phyloP scores from a whole-genome alignment of 441 rosid genomes.

The Adansonia gregorii region DNA sequence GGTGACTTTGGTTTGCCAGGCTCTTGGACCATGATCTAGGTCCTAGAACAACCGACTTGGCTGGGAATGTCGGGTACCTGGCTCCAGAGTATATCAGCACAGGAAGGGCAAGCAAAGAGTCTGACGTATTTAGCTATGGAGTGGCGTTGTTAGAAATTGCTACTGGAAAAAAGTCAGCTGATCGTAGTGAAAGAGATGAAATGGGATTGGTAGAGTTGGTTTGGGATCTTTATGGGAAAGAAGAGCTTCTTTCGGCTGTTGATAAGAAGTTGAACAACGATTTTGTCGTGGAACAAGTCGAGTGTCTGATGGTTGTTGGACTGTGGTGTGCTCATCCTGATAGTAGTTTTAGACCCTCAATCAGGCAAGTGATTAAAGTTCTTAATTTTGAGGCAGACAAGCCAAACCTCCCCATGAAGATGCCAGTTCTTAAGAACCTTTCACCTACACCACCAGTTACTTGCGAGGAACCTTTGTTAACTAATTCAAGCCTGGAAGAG shows the following conservation, averaged over 20 bases:
- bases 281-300: conserved; percentile 3
- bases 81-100: conserved; percentile 40
- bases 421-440: conserved; percentile 35
- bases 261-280: not conserved
- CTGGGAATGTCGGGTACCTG: conserved; percentile 49
- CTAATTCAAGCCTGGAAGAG: conserved; percentile 26
- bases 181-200: not conserved
- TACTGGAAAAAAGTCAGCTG: not conserved
- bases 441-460: conserved; percentile 16
- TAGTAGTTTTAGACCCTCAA: conserved; percentile 23
- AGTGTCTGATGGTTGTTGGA: conserved; percentile 24
- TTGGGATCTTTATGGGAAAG: not conserved
- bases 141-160: not conserved
- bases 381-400: conserved; percentile 30
- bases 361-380: conserved; percentile 33
- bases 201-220: conserved; percentile 16
- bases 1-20: not conserved
- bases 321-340: conserved; percentile 34
- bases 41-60: conserved; percentile 51
- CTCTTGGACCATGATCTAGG: conserved; percentile 6
- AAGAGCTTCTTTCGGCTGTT: not conserved
- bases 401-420: conserved; percentile 38
- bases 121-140: not conserved
- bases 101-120: not conserved
- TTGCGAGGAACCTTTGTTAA: conserved; percentile 19